Evolutionary conservation across 306 rosid species (phyloP).

Genomic region (Arachis stenosperma): DNA sequence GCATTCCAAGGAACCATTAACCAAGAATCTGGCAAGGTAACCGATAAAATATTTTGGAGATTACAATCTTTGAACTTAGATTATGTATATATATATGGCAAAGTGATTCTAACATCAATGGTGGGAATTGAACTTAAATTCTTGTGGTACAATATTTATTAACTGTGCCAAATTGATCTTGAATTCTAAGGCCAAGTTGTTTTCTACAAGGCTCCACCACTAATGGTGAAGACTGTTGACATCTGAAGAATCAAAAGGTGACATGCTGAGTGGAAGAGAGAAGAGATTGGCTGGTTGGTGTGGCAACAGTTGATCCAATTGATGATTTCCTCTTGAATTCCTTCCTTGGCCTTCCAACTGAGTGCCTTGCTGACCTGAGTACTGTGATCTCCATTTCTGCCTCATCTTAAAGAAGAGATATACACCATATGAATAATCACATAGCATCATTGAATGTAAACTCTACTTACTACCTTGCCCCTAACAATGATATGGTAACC

Average conservation of each 20-base stretch:
- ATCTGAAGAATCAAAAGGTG: constrained; percentile 74
- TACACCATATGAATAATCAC: not conserved
- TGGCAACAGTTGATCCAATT: constrained; percentile 79
- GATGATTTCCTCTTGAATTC: constrained; percentile 70
- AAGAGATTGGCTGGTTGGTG: constrained; percentile 79
- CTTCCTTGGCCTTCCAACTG: constrained; percentile 87
- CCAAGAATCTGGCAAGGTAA: constrained; percentile 72
- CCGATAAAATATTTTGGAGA: not conserved
- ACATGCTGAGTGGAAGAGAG: constrained; percentile 71
- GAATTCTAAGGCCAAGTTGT: constrained; percentile 84
- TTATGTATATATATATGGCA: no score
- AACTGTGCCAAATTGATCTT: constrained; percentile 51
- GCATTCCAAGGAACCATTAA: no score
- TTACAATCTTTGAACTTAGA: not conserved
- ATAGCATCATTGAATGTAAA: not conserved
- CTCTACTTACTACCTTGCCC: constrained; percentile 32
- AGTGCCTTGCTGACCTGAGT: constrained; percentile 73
- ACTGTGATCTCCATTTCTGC: constrained; percentile 59
- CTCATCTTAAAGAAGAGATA: constrained; percentile 36
- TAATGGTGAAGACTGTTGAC: constrained; percentile 79
- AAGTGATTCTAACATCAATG: no score
- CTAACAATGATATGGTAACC: constrained; percentile 13
- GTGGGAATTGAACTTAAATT: no score
- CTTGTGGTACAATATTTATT: no score
- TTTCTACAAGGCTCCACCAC: constrained; percentile 84